Conservation (phyloP, 345 rosid species). For the Corchorus olitorius region DNA sequence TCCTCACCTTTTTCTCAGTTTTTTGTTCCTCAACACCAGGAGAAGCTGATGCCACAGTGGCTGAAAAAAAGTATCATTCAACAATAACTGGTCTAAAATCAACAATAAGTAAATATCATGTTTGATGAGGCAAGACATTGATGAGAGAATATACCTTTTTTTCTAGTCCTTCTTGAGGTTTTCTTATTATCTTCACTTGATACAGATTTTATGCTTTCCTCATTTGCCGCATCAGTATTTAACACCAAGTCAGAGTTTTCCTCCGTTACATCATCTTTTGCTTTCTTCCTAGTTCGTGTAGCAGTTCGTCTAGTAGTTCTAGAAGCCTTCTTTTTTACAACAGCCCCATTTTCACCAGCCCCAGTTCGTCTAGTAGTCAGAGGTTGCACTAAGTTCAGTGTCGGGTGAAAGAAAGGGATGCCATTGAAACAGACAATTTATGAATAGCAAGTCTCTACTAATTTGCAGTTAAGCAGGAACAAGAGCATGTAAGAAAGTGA, state of each 20-base stretch:
- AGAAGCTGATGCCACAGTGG: slow-evolving; percentile 44
- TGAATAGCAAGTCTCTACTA: neutral
- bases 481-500: neutral
- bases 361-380: too few relatives aligned
- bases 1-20: slow-evolving; percentile 55
- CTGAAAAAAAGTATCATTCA: slow-evolving; percentile 17
- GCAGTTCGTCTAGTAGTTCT: slow-evolving; percentile 42
- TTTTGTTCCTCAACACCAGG: slow-evolving; percentile 45
- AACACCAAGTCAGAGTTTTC: slow-evolving; percentile 39
- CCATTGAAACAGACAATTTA: slow-evolving; percentile 36
- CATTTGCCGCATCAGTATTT: slow-evolving; percentile 30
- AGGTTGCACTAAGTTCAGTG: slow-evolving; percentile 41
- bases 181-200: slow-evolving; percentile 34
- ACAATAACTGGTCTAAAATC: neutral
- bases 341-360: slow-evolving; percentile 53
- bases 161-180: slow-evolving; percentile 38
- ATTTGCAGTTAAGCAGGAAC: neutral
- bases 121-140: slow-evolving; percentile 13
- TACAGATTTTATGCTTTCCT: slow-evolving; percentile 29
- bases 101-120: neutral
- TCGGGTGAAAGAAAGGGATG: slow-evolving; percentile 58
- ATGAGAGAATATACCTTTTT: slow-evolving; percentile 45
- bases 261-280: slow-evolving; percentile 28
- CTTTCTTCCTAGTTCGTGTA: slow-evolving; percentile 60
- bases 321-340: slow-evolving; percentile 45